These are phyloP conservation scores for Pyronema domesticum DNA, from an alignment of 495 filamentous ascomycete species.

Conservation along the genomic window DNA sequence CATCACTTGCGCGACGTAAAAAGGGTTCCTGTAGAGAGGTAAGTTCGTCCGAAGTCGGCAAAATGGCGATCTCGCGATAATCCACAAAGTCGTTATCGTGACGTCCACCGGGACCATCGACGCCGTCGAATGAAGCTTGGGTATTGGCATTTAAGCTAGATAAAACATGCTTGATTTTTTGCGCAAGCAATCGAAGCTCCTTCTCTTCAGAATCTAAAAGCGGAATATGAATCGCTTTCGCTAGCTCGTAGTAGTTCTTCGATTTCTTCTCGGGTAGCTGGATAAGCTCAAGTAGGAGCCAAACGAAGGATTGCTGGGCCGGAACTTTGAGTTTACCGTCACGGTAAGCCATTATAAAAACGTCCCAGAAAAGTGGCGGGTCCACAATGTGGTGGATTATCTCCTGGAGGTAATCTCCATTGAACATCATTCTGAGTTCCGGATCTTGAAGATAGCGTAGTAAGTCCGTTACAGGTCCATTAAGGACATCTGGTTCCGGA, in stretches of 20 bases:
- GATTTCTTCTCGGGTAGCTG: constrained; percentile 26
- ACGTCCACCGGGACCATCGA: constrained; percentile 41
- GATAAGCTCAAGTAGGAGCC: constrained; percentile 42
- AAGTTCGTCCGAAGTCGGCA: constrained; percentile 56
- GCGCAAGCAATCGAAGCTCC: constrained; percentile 25
- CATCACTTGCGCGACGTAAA: constrained; percentile 33
- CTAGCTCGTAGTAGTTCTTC: constrained; percentile 22
- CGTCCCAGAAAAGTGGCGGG: constrained; percentile 45
- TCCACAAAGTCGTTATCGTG: constrained; percentile 61
- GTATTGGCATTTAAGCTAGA: neutral
- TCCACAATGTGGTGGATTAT: constrained; percentile 36
- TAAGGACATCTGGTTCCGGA: constrained; percentile 35
- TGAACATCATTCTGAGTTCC: constrained; percentile 34
- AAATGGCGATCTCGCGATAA: constrained; percentile 43
- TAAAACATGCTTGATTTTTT: constrained; percentile 31
- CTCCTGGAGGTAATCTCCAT: constrained; percentile 38
- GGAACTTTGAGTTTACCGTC: constrained; percentile 26
- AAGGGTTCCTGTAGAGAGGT: constrained; percentile 39
- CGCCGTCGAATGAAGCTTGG: neutral
- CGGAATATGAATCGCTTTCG: constrained; percentile 8
- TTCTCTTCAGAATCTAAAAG: neutral
- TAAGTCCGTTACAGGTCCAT: constrained; percentile 26
- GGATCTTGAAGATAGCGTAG: constrained; percentile 28
- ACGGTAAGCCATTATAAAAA: constrained; percentile 31
- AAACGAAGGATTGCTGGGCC: constrained; percentile 35